Evolutionary conservation across 495 filamentous ascomycete species (phyloP).

Genomic region (Ascodesmis nigricans): DNA sequence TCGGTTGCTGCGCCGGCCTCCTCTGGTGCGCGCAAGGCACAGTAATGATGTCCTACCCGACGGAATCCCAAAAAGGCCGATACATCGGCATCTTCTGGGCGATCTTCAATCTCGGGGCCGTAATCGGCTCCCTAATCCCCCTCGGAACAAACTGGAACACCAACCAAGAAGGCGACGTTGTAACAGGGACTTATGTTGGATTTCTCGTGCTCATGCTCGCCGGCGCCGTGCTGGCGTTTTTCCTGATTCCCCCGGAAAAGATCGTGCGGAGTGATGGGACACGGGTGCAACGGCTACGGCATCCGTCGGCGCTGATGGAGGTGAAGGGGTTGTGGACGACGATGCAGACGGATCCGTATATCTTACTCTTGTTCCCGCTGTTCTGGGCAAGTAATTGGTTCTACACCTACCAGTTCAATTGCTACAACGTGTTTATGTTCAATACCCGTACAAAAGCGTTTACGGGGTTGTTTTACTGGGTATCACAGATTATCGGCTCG

Average conservation of each 20-base stretch:
- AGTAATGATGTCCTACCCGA: slow-evolving; percentile 88
- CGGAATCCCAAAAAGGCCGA: slow-evolving; percentile 58
- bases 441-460: slow-evolving; percentile 61
- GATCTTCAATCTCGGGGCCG: slow-evolving; percentile 84
- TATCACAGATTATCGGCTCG: slow-evolving; percentile 70
- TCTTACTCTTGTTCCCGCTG: slow-evolving; percentile 71
- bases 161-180: slow-evolving; percentile 35
- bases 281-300: slow-evolving; percentile 18
- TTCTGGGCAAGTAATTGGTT: slow-evolving; percentile 66
- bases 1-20: slow-evolving; percentile 62
- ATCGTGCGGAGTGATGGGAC: slow-evolving; percentile 65
- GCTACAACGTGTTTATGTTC: slow-evolving; percentile 44
- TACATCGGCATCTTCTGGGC: slow-evolving; percentile 87
- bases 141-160: slow-evolving; percentile 12
- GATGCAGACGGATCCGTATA: slow-evolving; percentile 47
- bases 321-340: slow-evolving; percentile 58
- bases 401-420: slow-evolving; percentile 48
- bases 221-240: slow-evolving; percentile 50
- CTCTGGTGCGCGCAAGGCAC: slow-evolving; percentile 86
- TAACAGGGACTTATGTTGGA: slow-evolving; percentile 70
- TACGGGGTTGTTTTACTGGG: slow-evolving; percentile 56
- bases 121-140: slow-evolving; percentile 54
- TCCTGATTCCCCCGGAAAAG: slow-evolving; percentile 52
- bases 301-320: slow-evolving; percentile 32
- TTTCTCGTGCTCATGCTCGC: slow-evolving; percentile 71